Percentiles rank a stretch among this genome's conserved stretches.
Evolutionary conservation across 2,329 filamentous ascomycete species (phyloP).

Genomic region (Coniochaeta pulveracea): DNA sequence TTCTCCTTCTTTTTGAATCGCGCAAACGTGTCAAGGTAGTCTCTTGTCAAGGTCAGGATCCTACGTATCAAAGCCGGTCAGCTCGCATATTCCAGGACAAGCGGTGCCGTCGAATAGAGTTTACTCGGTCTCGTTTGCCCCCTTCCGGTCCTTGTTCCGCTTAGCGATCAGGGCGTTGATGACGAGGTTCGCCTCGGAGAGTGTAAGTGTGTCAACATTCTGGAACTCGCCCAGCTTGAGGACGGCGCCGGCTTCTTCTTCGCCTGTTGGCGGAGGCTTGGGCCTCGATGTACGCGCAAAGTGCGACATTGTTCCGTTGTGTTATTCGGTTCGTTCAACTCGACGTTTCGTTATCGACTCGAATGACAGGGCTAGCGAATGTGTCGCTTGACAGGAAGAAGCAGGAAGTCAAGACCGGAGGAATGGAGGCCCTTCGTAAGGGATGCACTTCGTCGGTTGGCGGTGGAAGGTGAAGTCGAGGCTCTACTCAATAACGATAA

Average conservation of each 20-base stretch:
- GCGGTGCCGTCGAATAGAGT: conserved; percentile 24
- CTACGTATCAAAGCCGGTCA: conserved; percentile 22
- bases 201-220: conserved; percentile 78
- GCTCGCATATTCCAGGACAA: too few relatives aligned
- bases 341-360: too few relatives aligned
- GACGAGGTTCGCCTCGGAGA: conserved; percentile 85
- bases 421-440: too few relatives aligned
- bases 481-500: too few relatives aligned
- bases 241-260: conserved; percentile 75
- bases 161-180: conserved; percentile 82
- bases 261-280: conserved; percentile 59
- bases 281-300: conserved; percentile 47
- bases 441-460: too few relatives aligned
- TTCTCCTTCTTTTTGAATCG: conserved; percentile 94
- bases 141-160: conserved; percentile 67
- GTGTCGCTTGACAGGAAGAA: too few relatives aligned
- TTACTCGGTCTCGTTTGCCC: conserved; percentile 75
- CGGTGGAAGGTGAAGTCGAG: too few relatives aligned
- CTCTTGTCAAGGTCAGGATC: conserved; percentile 76
- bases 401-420: too few relatives aligned
- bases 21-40: conserved; percentile 89
- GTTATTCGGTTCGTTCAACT: too few relatives aligned
- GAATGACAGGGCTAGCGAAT: too few relatives aligned
- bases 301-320: conserved; percentile 21
- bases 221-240: conserved; percentile 91